Evolutionary conservation across 495 filamentous ascomycete genomes (phyloP).

Genomic region (Oleoguttula mirabilis): DNA sequence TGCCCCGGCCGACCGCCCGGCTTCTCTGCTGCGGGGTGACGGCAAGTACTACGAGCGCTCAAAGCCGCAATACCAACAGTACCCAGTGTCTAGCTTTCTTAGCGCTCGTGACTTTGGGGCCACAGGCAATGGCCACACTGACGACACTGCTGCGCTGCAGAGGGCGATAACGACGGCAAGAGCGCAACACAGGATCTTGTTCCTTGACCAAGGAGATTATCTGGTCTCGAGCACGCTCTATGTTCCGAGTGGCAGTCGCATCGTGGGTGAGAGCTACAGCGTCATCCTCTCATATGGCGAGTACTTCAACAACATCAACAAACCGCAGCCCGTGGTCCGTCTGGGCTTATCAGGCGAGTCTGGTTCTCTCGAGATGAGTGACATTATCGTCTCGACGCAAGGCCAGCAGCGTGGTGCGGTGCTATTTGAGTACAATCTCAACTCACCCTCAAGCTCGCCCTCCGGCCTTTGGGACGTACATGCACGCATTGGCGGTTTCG

Average conservation of each 20-base stretch:
- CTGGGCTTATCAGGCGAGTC: slow-evolving; percentile 28
- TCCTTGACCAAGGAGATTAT: slow-evolving; percentile 36
- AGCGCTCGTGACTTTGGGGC: slow-evolving; percentile 24
- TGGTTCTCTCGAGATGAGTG: slow-evolving; percentile 28
- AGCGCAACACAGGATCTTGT: slow-evolving; percentile 23
- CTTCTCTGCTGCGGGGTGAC: slow-evolving; percentile 13
- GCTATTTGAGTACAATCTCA: slow-evolving; percentile 30
- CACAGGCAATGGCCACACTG: slow-evolving; percentile 22
- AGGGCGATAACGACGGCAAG: slow-evolving; percentile 18
- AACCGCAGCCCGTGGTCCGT: slow-evolving; percentile 31
- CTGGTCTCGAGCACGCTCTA: slow-evolving; percentile 44
- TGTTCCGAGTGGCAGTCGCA: slow-evolving; percentile 41
- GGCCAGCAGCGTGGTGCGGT: slow-evolving; percentile 29
- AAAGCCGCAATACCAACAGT: slow-evolving; percentile 28
- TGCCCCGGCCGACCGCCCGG: slow-evolving; percentile 17
- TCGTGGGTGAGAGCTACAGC: slow-evolving; percentile 44
- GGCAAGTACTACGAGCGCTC: slow-evolving; percentile 26
- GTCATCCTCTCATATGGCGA: slow-evolving; percentile 34
- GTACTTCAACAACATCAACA: slow-evolving; percentile 24
- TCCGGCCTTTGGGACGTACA: slow-evolving; percentile 47
- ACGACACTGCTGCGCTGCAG: slow-evolving; percentile 28
- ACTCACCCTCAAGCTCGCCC: slow-evolving; percentile 12
- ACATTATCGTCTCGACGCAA: slow-evolving; percentile 35
- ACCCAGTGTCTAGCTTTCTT: slow-evolving; percentile 18
- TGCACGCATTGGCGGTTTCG: slow-evolving; percentile 44